Percentiles rank a stretch among this genome's conserved stretches.
Evolutionary conservation across 805 yeast species (phyloP).

Genomic region (Lipomyces orientalis): DNA sequence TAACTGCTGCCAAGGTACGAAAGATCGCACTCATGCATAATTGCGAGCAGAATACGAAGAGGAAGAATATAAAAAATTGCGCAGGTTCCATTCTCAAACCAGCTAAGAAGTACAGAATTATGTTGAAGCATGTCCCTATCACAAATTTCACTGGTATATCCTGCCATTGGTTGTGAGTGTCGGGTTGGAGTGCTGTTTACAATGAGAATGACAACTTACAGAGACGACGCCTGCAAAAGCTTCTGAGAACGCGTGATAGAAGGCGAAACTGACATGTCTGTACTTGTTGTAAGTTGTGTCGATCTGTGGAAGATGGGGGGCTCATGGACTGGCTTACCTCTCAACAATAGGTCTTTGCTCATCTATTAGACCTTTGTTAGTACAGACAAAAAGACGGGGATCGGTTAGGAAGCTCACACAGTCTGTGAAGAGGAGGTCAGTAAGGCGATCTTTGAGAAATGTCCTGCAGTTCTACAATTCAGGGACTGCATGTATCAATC

Average conservation of each 20-base stretch:
- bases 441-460: neutral
- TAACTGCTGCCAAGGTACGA: slow-evolving; percentile 52
- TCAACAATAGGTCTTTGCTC: slow-evolving; percentile 1
- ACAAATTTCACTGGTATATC: slow-evolving; percentile 61
- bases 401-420: neutral
- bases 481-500: neutral
- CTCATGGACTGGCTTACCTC: neutral
- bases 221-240: slow-evolving; percentile 65
- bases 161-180: neutral
- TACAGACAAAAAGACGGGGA: neutral
- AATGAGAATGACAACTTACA: slow-evolving; percentile 2
- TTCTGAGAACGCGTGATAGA: slow-evolving; percentile 68
- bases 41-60: neutral
- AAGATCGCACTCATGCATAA: slow-evolving; percentile 55
- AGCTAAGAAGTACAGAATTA: slow-evolving; percentile 63
- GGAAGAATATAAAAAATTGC: slow-evolving; percentile 54
- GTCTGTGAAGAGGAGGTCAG: slow-evolving; percentile 2
- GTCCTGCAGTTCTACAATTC: neutral
- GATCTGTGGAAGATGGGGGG: neutral
- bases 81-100: slow-evolving; percentile 56
- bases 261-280: slow-evolving; percentile 50
- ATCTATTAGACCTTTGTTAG: slow-evolving; percentile 4
- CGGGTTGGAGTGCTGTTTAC: neutral
- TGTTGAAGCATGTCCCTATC: slow-evolving; percentile 52
- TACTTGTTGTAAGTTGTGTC: slow-evolving; percentile 38